Base-by-base conservation (phyloP, 208 protist genomes). In the Acanthamoeba rhysodes region DNA sequence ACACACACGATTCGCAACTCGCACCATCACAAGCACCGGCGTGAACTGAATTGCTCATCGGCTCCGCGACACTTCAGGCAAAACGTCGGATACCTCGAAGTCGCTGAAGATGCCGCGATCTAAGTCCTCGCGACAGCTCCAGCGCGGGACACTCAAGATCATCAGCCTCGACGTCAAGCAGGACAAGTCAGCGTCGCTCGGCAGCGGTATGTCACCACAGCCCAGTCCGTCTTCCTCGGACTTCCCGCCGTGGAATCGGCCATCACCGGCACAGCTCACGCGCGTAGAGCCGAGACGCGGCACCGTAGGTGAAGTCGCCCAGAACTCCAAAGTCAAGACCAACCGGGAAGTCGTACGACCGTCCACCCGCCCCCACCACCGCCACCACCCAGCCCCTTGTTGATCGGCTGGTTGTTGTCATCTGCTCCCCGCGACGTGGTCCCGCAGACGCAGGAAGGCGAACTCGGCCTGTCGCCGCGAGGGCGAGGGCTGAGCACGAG, bases 101-200 rank as follows among this genome's bases (percentile, higher is more conserved):
- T n/a, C 62, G 72, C 18, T 80, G 34, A 80, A 80, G 72, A 80
- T 80, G 72, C 72, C 72, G 10, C 72, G 72, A 37, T 80, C 72
- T 2, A 80, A 80, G 32, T 80, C 72, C 9, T 80, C 72, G 20
- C 72, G 72, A 48, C 72, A 80, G 37, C 72, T 80, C 72, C 72
- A 80, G 72, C 72, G 37, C 29, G 34, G 72, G 9, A n/a, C 32
- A 34, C 72, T 80, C 72, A 80, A 80, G 34, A 48, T 80, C 0
- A 80, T 80, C 72, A 80, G 37, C 20, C 32, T 80, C 32, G 72
- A 80, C 34, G 22, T 0, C 34, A 48, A 80, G 34, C 14, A 37
- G 72, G 37, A 50, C 22, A 48, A 48, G 14, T 24, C 72, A 29
- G 72, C 34, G 20, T 29, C 72, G 18, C 16, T 80, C 5, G 72